Percentiles rank a stretch among this genome's conserved stretches.
Conservation (phyloP, 225 moss, liverwort and hornwort genomes). For the Asterella californica region DNA sequence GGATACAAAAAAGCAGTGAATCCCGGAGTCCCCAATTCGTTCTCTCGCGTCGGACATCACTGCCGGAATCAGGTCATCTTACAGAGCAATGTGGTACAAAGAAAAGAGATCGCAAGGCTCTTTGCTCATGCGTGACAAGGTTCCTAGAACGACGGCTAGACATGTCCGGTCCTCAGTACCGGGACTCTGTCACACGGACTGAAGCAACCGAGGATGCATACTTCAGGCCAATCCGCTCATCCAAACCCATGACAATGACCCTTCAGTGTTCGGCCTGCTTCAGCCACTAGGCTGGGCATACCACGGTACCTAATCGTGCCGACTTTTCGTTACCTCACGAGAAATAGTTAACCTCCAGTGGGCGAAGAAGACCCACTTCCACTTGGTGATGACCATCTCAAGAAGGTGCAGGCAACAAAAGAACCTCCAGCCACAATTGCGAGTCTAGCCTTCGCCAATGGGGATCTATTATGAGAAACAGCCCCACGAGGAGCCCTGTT, state of each 20-base stretch:
- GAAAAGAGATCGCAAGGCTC: neutral
- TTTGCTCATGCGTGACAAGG: neutral
- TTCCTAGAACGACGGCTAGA: neutral
- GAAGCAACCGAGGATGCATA: neutral
- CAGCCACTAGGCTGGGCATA: neutral
- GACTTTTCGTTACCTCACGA: neutral
- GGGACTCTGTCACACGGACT: neutral
- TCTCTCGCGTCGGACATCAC: neutral
- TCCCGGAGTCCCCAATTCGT: neutral
- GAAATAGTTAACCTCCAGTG: conserved; percentile 50
- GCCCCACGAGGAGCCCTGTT: conserved; percentile 47
- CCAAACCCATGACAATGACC: neutral
- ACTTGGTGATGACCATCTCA: conserved; percentile 70
- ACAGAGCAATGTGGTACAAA: neutral
- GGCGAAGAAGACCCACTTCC: conserved; percentile 65
- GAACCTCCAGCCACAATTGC: conserved; percentile 64
- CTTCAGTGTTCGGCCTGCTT: neutral
- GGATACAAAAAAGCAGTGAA: neutral
- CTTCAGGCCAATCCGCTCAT: neutral
- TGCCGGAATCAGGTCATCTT: neutral
- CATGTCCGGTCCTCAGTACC: neutral
- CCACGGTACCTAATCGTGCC: conserved; percentile 1
- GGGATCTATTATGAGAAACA: conserved; percentile 56
- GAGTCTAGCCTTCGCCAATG: conserved; percentile 78
- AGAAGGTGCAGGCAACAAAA: conserved; percentile 81